Evolutionary conservation across 2,329 filamentous ascomycete genomes (phyloP), one percentile per base, ranked within the genome.

Genomic region (Aspergillus niger): DNA sequence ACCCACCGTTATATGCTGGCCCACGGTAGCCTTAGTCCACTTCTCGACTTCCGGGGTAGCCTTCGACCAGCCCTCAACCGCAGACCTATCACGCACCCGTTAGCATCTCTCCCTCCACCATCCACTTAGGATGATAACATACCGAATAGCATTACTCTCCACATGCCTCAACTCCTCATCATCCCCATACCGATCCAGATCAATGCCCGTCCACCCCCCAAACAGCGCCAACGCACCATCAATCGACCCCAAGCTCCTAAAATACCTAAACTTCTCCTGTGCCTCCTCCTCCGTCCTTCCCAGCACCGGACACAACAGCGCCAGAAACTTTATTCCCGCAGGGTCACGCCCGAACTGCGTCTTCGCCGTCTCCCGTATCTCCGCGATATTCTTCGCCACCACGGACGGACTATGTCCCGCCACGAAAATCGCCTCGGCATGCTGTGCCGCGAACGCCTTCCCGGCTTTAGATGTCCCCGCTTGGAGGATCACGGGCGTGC

Each of bases 1-100:
- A 4, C 89, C 89, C 11, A 91, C 81, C 44, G 84, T 85, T 53
- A 91, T 84, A 64, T 89, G 86, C 67, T 90, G 82, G 0, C 87
- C 89, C 5, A 91, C 82, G 0, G 86, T 89, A 51, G 85, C 80
- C 72, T 91, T 91, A 0, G 89, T 91, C 89, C 89, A 91, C 68
- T 89, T 90, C 0, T 82, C 79, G 2, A 85, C 84, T 2, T 80
- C 83, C 0, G 86, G 86, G 0, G 84, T 83, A 49, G 84, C 83
- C 48, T 83, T 80, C 2, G 81, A 81, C 80, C 81, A 83, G 2
- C 74, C 74, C 48, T 81, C 77, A 0, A 81, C 81, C 1, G 81
- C 81, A 0, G 79, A 82, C n/a, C 80, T 82, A 24, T 38, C 28
- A 30, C 28, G 1, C 4, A 24, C 5, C 8, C 22, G 41, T 64